A percentile compares a stretch with the other conserved stretches of the same genome.
These are phyloP conservation scores for Claviceps monticola DNA, from an alignment of 2,329 filamentous ascomycete species.

Conservation along the genomic window DNA sequence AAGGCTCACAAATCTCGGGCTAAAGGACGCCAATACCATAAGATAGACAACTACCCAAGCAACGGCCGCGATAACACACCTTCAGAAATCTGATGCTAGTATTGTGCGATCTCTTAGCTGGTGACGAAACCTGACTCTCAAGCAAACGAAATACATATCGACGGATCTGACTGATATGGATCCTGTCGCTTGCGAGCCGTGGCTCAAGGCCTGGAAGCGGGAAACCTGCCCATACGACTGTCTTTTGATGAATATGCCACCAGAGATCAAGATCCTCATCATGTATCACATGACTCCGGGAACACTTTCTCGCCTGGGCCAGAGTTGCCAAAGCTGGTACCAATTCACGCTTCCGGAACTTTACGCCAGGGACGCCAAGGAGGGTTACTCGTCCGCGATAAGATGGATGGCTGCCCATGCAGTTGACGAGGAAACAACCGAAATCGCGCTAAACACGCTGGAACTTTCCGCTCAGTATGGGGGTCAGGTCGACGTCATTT, in stretches of 20 bases:
- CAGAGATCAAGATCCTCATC: not conserved
- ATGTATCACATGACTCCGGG: not conserved
- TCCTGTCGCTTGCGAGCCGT: slow-evolving; percentile 15
- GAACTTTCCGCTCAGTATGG: not conserved
- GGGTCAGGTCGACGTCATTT: slow-evolving; percentile 1
- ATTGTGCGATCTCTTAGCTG: no score
- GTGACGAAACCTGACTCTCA: no score
- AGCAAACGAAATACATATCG: not conserved
- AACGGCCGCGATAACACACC: no score
- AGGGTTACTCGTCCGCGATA: slow-evolving; percentile 1
- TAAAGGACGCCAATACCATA: no score
- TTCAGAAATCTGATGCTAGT: no score
- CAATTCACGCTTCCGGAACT: not conserved
- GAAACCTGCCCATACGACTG: not conserved
- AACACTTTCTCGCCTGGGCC: not conserved
- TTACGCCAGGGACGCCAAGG: not conserved
- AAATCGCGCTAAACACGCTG: not conserved
- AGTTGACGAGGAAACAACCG: not conserved
- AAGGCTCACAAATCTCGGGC: no score
- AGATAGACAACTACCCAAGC: no score
- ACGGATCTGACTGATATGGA: slow-evolving; percentile 18
- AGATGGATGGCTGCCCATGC: not conserved
- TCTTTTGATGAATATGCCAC: not conserved
- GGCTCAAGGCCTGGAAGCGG: not conserved
- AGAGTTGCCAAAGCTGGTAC: not conserved